These are phyloP conservation scores for Trichoderma hamatum DNA, from an alignment of 2,329 filamentous ascomycete genomes.

Conservation along the genomic window DNA sequence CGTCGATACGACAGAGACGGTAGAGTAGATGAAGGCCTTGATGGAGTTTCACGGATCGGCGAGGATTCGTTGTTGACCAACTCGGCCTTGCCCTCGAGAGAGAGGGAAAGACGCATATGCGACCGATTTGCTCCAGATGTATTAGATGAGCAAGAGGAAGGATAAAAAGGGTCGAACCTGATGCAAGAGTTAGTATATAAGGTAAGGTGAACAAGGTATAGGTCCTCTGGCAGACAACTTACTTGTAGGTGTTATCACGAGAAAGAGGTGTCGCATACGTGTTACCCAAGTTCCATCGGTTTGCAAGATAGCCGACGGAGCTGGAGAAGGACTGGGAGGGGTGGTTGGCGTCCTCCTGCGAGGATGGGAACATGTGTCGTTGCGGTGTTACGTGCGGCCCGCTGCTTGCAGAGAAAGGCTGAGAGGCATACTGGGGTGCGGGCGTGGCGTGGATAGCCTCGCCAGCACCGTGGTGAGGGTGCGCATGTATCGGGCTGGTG, in stretches of 20 bases:
- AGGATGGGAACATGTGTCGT: constrained; percentile 35
- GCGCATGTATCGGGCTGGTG: constrained; percentile 33
- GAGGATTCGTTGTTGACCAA: constrained; percentile 72
- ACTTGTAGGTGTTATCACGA: constrained; percentile 53
- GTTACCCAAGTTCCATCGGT: constrained; percentile 58
- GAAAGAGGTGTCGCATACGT: constrained; percentile 53
- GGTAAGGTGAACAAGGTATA: background rate
- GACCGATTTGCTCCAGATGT: constrained; percentile 48
- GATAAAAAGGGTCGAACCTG: constrained; percentile 50
- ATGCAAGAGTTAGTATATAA: background rate
- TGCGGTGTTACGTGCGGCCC: constrained; percentile 31
- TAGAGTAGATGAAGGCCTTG: constrained; percentile 51
- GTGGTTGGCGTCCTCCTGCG: constrained; percentile 36
- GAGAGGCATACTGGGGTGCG: constrained; percentile 28
- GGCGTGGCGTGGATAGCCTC: constrained; percentile 34
- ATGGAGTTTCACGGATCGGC: constrained; percentile 59
- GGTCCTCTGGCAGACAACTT: constrained; percentile 30
- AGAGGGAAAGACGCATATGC: constrained; percentile 78
- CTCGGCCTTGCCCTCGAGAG: constrained; percentile 88
- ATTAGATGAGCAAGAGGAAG: constrained; percentile 46
- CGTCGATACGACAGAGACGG: constrained; percentile 53
- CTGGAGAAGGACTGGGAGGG: constrained; percentile 48
- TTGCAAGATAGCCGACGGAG: constrained; percentile 56
- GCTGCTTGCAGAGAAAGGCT: constrained; percentile 14
- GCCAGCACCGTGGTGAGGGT: constrained; percentile 31